Percentiles rank a stretch among this genome's conserved stretches.
phyloP scores from a whole-genome alignment of 768 basidiomycete species.

The Sporobolomyces roseus region DNA sequence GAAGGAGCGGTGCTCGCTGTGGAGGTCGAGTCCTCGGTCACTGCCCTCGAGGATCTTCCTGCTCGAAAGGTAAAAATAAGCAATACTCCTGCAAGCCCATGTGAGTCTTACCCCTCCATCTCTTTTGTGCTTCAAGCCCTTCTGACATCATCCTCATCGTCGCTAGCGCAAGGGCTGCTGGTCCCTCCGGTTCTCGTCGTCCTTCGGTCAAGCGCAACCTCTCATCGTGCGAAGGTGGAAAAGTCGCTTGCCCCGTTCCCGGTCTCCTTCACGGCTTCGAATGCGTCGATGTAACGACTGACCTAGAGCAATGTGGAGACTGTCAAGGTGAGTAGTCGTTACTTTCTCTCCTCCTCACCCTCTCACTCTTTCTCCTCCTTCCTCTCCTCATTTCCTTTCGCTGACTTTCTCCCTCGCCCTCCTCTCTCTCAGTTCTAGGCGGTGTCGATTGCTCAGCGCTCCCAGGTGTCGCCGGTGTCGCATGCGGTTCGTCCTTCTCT shows the following conservation, averaged over 20 bases:
- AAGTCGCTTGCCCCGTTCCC: background rate
- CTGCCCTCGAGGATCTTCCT: background rate
- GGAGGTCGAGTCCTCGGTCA: background rate
- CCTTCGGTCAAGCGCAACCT: background rate
- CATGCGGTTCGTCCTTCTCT: constrained; percentile 4
- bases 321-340: background rate
- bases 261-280: constrained; percentile 5
- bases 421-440: background rate
- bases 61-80: background rate
- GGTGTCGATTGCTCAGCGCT: constrained; percentile 7
- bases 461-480: background rate
- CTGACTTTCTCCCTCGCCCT: background rate
- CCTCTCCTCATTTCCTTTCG: background rate
- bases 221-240: background rate
- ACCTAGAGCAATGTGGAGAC: constrained; percentile 15
- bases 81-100: background rate
- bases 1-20: background rate
- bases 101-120: no score
- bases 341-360: background rate
- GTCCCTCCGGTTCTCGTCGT: background rate
- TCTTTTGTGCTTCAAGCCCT: background rate
- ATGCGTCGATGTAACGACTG: background rate
- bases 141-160: background rate
- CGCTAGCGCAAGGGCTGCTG: background rate
- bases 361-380: background rate